phyloP scores from a whole-genome alignment of 257 asterid species.

The Catharanthus roseus region DNA sequence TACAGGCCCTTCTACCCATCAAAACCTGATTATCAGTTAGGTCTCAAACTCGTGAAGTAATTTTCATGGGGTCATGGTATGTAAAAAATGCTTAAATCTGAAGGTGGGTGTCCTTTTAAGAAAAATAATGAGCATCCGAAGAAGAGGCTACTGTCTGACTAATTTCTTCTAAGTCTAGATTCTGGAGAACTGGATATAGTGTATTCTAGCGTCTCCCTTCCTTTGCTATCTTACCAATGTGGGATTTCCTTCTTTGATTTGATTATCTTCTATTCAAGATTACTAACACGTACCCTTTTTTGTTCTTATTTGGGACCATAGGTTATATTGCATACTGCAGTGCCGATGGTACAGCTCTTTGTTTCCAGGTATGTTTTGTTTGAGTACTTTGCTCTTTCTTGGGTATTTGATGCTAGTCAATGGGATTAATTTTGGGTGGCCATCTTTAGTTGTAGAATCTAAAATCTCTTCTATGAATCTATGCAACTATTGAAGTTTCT shows the following conservation, averaged over 20 bases:
- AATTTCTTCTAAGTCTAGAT: background rate
- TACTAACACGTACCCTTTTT: slow-evolving; percentile 2
- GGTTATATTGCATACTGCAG: slow-evolving; percentile 88
- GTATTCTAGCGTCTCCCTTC: background rate
- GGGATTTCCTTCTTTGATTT: background rate
- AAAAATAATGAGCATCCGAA: background rate
- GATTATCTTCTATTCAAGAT: background rate
- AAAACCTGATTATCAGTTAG: background rate
- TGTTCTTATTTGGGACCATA: slow-evolving; percentile 26
- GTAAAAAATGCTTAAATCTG: background rate
- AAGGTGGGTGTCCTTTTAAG: background rate
- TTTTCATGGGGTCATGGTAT: background rate
- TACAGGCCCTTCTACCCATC: too few relatives aligned
- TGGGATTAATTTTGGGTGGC: background rate
- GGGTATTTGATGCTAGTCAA: slow-evolving; percentile 8
- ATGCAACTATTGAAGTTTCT: background rate
- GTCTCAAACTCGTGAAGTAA: background rate
- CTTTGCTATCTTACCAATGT: background rate
- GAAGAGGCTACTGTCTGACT: background rate
- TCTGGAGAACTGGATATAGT: background rate
- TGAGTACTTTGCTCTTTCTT: background rate
- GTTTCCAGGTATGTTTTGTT: slow-evolving; percentile 61
- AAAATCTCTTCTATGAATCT: too few relatives aligned
- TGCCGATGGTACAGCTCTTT: slow-evolving; percentile 66
- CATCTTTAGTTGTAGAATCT: too few relatives aligned